These are phyloP conservation scores for Polyplosphaeria fusca DNA, from an alignment of 495 filamentous ascomycete species.

Conservation along the genomic window DNA sequence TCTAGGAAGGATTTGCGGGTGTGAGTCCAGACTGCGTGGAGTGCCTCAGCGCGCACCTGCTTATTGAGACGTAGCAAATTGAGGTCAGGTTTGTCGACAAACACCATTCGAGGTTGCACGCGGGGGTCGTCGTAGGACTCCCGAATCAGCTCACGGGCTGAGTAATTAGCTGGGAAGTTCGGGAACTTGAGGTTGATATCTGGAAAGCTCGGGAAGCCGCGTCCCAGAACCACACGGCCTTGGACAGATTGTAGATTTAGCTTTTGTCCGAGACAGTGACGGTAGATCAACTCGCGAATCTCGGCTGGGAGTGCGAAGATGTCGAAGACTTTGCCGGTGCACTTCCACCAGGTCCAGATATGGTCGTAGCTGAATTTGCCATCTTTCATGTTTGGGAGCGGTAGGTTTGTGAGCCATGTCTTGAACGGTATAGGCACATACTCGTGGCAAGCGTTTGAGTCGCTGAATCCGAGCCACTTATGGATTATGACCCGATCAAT, in stretches of 20 bases:
- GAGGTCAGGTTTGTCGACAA: neutral
- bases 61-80: neutral
- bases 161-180: too few relatives aligned
- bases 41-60: neutral
- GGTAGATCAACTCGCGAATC: neutral
- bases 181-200: neutral
- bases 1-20: constrained; percentile 1
- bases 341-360: neutral
- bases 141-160: neutral
- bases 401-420: neutral
- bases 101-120: neutral
- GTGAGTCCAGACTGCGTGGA: neutral
- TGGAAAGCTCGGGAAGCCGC: neutral
- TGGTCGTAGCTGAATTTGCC: neutral
- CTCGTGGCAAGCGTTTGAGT: too few relatives aligned
- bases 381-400: neutral
- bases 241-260: neutral
- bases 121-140: neutral
- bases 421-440: too few relatives aligned
- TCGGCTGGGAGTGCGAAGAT: neutral
- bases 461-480: too few relatives aligned
- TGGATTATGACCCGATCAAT: too few relatives aligned
- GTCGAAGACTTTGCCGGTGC: neutral
- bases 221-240: neutral
- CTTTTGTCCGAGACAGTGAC: neutral